A percentile compares a stretch with the other conserved stretches of the same genome.
Conservation (phyloP, 495 filamentous ascomycete species). For the Penicillium herquei region DNA sequence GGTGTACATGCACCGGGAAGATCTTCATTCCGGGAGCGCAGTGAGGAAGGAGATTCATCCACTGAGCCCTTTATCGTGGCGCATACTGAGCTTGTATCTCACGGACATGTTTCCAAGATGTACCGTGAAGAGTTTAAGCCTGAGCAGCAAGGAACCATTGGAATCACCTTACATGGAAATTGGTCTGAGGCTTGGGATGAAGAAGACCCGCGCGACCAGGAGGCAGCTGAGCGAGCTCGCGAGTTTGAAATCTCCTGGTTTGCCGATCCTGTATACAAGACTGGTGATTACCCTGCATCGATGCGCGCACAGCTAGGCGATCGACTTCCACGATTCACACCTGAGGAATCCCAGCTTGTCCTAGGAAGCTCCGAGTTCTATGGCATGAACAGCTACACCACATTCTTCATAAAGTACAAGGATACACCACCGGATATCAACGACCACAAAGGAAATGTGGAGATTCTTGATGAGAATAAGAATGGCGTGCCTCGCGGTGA, state of each 20-base stretch:
- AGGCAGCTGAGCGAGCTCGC: constrained; percentile 41
- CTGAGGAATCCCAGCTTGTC: constrained; percentile 40
- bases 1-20: constrained; percentile 48
- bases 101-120: constrained; percentile 37
- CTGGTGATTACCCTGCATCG: constrained; percentile 46
- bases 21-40: constrained; percentile 43
- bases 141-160: constrained; percentile 40
- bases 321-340: constrained; percentile 43
- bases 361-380: constrained; percentile 50
- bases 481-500: constrained; percentile 43
- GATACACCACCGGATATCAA: constrained; percentile 37
- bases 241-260: constrained; percentile 53
- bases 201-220: constrained; percentile 37
- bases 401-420: constrained; percentile 44
- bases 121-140: constrained; percentile 46
- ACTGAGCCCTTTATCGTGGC: constrained; percentile 47
- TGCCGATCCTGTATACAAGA: constrained; percentile 47
- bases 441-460: constrained; percentile 47
- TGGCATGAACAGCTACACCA: constrained; percentile 52
- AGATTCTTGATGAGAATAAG: constrained; percentile 43
- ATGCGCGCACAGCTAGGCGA: constrained; percentile 51
- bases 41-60: constrained; percentile 44
- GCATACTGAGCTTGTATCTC: constrained; percentile 44
- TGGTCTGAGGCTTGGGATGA: constrained; percentile 51
- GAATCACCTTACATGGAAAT: constrained; percentile 49